A percentile compares a stretch with the other conserved stretches of the same genome.
Conservation (phyloP, 2,329 filamentous ascomycete species). For the Pyricularia grisea region DNA sequence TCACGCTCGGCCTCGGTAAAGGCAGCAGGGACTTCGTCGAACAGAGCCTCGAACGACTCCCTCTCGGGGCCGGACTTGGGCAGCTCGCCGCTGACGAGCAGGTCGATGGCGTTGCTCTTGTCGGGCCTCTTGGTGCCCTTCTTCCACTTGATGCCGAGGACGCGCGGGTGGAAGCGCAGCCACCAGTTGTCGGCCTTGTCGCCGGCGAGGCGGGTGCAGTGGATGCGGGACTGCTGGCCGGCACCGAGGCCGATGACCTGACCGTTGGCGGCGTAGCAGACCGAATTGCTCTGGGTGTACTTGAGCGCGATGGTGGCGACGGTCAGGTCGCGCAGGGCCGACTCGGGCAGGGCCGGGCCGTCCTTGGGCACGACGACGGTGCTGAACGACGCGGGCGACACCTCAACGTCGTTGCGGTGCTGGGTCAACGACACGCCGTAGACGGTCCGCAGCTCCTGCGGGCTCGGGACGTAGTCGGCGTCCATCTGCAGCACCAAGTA, state of each 20-base stretch:
- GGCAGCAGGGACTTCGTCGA: conserved; percentile 75
- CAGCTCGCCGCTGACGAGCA: conserved; percentile 84
- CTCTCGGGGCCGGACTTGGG: conserved; percentile 77
- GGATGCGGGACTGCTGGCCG: conserved; percentile 94
- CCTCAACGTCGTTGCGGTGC: conserved; percentile 84
- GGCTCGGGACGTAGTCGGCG: conserved; percentile 68
- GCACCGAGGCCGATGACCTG: conserved; percentile 92
- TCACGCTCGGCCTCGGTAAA: conserved; percentile 81
- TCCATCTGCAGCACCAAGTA: conserved; percentile 97
- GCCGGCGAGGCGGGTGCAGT: conserved; percentile 93
- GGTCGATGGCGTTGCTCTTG: conserved; percentile 96
- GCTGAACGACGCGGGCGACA: conserved; percentile 77
- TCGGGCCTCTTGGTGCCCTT: conserved; percentile 93
- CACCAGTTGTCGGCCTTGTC: conserved; percentile 99
- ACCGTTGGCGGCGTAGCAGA: conserved; percentile 92
- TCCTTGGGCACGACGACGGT: conserved; percentile 83
- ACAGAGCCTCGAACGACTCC: conserved; percentile 77
- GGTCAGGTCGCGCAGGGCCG: conserved; percentile 79
- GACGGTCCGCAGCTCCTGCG: conserved; percentile 77
- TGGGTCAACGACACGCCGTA: conserved; percentile 86
- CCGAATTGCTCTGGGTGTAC: conserved; percentile 98
- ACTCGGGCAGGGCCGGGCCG: conserved; percentile 60
- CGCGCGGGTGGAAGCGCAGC: conserved; percentile 93
- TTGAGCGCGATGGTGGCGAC: conserved; percentile 96
- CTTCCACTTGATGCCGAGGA: conserved; percentile 89